Conservation (phyloP, 106 monocot genomes). For the Phalaenopsis aphrodite region DNA sequence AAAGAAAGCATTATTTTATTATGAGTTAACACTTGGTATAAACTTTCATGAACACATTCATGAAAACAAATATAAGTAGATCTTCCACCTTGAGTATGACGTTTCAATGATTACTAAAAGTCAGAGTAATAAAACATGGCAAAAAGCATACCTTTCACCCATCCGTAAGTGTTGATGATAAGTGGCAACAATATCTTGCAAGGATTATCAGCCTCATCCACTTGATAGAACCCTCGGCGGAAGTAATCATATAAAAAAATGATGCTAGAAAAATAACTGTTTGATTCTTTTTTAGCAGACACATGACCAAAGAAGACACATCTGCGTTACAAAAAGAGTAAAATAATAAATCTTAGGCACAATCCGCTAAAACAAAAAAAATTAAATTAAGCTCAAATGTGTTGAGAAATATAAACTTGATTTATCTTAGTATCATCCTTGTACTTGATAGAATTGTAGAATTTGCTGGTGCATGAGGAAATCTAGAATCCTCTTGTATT, state of each 20-base stretch:
- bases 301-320: slow-evolving; percentile 46
- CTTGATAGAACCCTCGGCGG: slow-evolving; percentile 16
- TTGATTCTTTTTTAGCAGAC: slow-evolving; percentile 37
- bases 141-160: slow-evolving; percentile 48
- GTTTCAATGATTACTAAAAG: not conserved
- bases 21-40: not conserved
- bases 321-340: slow-evolving; percentile 18
- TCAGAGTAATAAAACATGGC: not conserved
- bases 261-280: slow-evolving; percentile 26
- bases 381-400: not conserved
- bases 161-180: slow-evolving; percentile 55
- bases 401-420: no score
- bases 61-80: not conserved
- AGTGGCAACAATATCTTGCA: slow-evolving; percentile 30
- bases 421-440: no score
- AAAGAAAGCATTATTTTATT: not conserved
- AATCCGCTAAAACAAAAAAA: not conserved
- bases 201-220: slow-evolving; percentile 12
- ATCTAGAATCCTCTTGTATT: no score
- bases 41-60: not conserved
- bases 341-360: not conserved
- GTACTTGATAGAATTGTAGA: no score
- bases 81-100: not conserved
- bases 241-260: slow-evolving; percentile 45
- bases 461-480: no score